Conservation (phyloP, 2,329 filamentous ascomycete species). For the Ophiognomonia clavigignenti-juglandacearum region DNA sequence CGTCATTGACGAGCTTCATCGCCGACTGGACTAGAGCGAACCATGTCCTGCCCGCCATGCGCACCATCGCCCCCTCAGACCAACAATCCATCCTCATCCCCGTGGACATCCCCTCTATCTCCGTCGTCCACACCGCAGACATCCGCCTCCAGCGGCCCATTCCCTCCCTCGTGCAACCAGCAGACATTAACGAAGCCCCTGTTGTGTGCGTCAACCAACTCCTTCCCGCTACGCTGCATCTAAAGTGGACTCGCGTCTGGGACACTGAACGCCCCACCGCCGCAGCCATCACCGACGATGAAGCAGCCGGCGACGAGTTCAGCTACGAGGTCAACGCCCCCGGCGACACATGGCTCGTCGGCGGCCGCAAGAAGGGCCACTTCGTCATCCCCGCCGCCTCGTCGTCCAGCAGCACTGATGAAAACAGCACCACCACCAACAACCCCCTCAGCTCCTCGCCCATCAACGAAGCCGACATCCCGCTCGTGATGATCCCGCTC, state of each 20-base stretch:
- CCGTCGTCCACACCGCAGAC: constrained; percentile 76
- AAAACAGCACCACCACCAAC: no score
- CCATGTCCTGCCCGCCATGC: constrained; percentile 28
- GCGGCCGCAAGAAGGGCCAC: constrained; percentile 73
- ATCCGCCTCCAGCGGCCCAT: constrained; percentile 45
- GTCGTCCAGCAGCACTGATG: constrained; percentile 13
- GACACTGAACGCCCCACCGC: constrained; percentile 40
- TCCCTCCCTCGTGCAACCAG: constrained; percentile 23
- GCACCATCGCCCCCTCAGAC: constrained; percentile 27
- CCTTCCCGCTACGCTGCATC: constrained; percentile 55
- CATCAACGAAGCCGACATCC: constrained; percentile 52
- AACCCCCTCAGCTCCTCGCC: constrained; percentile 37
- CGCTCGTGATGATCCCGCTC: constrained; percentile 74
- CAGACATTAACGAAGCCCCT: constrained; percentile 29
- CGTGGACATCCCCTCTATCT: constrained; percentile 80
- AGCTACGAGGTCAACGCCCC: constrained; percentile 76
- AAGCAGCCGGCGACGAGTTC: constrained; percentile 58
- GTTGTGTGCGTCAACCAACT: constrained; percentile 60
- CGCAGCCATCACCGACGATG: constrained; percentile 23
- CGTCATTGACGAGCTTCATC: constrained; percentile 30
- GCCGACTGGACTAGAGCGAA: constrained; percentile 32
- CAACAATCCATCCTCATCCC: constrained; percentile 73
- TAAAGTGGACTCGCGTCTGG: constrained; percentile 61
- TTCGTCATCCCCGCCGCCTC: constrained; percentile 55
- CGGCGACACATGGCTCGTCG: constrained; percentile 76